A percentile compares a stretch with the other conserved stretches of the same genome.
Conservation (phyloP, 164 flowering plant genomes). For the Tetracentron sinense region DNA sequence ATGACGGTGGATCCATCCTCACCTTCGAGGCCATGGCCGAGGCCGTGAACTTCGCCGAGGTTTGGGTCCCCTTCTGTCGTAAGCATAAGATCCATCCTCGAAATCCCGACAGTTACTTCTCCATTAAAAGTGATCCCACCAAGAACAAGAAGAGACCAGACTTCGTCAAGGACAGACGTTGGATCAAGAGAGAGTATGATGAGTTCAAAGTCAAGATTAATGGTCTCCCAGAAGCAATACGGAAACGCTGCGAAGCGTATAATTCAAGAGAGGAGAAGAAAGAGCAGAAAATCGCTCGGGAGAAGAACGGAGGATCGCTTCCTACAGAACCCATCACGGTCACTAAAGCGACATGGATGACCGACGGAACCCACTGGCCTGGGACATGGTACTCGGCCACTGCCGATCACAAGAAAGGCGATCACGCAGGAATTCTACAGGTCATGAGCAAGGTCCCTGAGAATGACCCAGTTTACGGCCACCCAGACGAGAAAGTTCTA, state of each 20-base stretch:
- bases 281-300: slow-evolving; percentile 38
- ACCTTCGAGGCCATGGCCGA: slow-evolving; percentile 74
- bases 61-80: slow-evolving; percentile 80
- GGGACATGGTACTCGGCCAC: slow-evolving; percentile 62
- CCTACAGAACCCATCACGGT: slow-evolving; percentile 38
- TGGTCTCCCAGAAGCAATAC: slow-evolving; percentile 62
- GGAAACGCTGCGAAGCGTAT: slow-evolving; percentile 36
- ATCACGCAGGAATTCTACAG: slow-evolving; percentile 80
- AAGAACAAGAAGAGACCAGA: slow-evolving; percentile 65
- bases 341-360: slow-evolving; percentile 78
- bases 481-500: slow-evolving; percentile 36
- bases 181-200: slow-evolving; percentile 80
- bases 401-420: slow-evolving; percentile 64
- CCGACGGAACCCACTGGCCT: slow-evolving; percentile 90
- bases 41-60: slow-evolving; percentile 50
- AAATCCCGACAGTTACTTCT: slow-evolving; percentile 70
- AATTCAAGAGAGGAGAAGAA: slow-evolving; percentile 53
- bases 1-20: slow-evolving; percentile 65
- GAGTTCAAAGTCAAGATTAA: slow-evolving; percentile 82
- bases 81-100: slow-evolving; percentile 76
- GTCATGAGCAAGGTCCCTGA: slow-evolving; percentile 49
- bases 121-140: slow-evolving; percentile 54
- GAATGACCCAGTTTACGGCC: slow-evolving; percentile 20
- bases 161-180: slow-evolving; percentile 71
- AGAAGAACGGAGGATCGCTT: slow-evolving; percentile 31